Evolutionary conservation across 805 yeast genomes (phyloP).

Genomic region (Pichia heedii): DNA sequence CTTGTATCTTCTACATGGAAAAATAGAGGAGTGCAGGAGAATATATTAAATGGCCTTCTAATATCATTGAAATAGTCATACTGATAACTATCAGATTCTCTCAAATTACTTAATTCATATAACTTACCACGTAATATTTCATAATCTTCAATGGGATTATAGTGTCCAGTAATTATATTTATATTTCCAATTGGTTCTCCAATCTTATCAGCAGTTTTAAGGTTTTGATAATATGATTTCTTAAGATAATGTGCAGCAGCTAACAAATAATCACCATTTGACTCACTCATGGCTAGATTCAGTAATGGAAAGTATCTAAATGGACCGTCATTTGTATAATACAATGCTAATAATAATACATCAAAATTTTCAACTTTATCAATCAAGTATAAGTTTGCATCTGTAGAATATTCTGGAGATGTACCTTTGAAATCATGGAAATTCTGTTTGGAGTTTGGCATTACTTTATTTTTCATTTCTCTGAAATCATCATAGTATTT

Average conservation of each 20-base stretch:
- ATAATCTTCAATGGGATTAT: conserved; percentile 25
- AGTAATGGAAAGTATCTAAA: conserved; percentile 45
- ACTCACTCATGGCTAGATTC: conserved; percentile 40
- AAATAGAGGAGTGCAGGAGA: conserved; percentile 24
- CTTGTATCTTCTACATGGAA: conserved; percentile 47
- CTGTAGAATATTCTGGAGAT: conserved; percentile 58
- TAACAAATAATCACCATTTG: conserved; percentile 68
- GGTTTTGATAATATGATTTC: conserved; percentile 44
- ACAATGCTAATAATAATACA: conserved; percentile 44
- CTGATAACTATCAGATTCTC: conserved; percentile 15
- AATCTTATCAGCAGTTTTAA: conserved; percentile 28
- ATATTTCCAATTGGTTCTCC: conserved; percentile 23
- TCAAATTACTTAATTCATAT: conserved; percentile 14
- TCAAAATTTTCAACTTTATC: conserved; percentile 45
- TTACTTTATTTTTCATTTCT: conserved; percentile 24
- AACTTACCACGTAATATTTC: conserved; percentile 17
- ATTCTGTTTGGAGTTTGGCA: conserved; percentile 20
- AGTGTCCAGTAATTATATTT: conserved; percentile 27
- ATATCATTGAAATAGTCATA: conserved; percentile 22
- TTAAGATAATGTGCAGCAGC: conserved; percentile 54
- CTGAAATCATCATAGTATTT: conserved; percentile 22
- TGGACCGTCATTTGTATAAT: conserved; percentile 53
- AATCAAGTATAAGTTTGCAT: conserved; percentile 52
- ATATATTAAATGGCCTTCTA: conserved; percentile 19
- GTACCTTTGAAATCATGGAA: conserved; percentile 60